phyloP scores from a whole-genome alignment of 768 basidiomycete species.

The Phallus indusiatus region DNA sequence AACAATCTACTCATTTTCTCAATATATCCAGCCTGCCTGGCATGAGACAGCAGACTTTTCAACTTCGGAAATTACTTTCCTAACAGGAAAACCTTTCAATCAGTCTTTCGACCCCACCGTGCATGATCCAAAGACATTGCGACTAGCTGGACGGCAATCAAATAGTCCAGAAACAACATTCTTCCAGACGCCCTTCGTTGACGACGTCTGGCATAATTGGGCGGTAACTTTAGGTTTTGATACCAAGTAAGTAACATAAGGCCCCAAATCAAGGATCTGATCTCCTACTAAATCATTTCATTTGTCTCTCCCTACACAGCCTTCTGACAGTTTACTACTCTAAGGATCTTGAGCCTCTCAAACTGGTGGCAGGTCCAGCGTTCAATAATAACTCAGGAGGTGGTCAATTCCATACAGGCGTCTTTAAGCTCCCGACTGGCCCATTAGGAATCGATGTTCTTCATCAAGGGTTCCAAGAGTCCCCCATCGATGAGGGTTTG shows the following conservation, averaged over 20 bases:
- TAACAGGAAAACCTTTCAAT: slow-evolving; percentile 15
- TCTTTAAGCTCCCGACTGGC: slow-evolving; percentile 16
- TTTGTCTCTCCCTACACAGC: not conserved
- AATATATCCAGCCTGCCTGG: slow-evolving; percentile 11
- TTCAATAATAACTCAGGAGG: slow-evolving; percentile 16
- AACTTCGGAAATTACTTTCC: slow-evolving; percentile 10
- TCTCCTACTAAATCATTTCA: not conserved
- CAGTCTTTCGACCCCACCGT: slow-evolving; percentile 11
- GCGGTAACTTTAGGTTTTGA: slow-evolving; percentile 14
- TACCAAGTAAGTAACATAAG: slow-evolving; percentile 1
- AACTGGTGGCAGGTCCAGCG: slow-evolving; percentile 9
- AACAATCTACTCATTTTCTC: not conserved
- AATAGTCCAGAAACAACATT: slow-evolving; percentile 11
- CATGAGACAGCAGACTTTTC: slow-evolving; percentile 14
- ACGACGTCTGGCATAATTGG: slow-evolving; percentile 14
- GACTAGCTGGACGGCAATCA: slow-evolving; percentile 12
- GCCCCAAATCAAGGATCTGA: not conserved
- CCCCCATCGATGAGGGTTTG: slow-evolving; percentile 12
- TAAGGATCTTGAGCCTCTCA: slow-evolving; percentile 8
- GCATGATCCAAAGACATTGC: slow-evolving; percentile 11
- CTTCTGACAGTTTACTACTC: slow-evolving; percentile 16
- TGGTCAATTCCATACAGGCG: slow-evolving; percentile 20
- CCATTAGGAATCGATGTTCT: slow-evolving; percentile 16
- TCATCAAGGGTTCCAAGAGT: slow-evolving; percentile 18
- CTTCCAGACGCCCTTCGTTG: slow-evolving; percentile 10